A percentile compares a stretch with the other conserved stretches of the same genome.
phyloP scores from a whole-genome alignment of 441 rosid species.

The Hura crepitans region DNA sequence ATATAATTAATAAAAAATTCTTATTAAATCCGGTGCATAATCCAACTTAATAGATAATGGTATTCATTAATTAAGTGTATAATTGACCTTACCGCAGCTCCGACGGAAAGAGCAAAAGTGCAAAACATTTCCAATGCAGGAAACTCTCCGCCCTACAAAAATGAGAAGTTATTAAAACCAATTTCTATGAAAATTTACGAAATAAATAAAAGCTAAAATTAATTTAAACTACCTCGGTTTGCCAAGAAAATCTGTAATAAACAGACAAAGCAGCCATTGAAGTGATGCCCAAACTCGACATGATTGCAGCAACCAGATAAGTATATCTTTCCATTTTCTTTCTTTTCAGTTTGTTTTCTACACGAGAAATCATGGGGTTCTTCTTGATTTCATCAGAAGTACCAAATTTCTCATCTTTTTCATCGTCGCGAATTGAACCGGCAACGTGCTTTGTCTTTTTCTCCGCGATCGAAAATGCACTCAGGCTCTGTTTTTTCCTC shows the following conservation, averaged over 20 bases:
- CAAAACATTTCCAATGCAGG: conserved; percentile 48
- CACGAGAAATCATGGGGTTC: conserved; percentile 5
- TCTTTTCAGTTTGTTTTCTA: conserved; percentile 27
- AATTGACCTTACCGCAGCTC: conserved; percentile 45
- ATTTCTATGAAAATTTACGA: neutral
- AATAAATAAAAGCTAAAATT: neutral
- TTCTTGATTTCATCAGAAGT: neutral
- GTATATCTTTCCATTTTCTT: conserved; percentile 40
- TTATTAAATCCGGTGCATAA: neutral
- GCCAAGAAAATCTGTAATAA: conserved; percentile 54
- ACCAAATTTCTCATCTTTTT: neutral
- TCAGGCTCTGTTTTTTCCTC: conserved; percentile 17
- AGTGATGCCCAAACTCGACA: conserved; percentile 47
- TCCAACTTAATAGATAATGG: neutral
- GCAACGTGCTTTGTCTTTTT: conserved; percentile 12
- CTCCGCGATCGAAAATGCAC: conserved; percentile 22
- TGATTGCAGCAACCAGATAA: conserved; percentile 49
- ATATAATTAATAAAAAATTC: too few relatives aligned
- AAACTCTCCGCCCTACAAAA: conserved; percentile 40
- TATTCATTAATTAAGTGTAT: neutral
- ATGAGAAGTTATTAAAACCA: neutral
- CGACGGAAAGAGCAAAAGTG: conserved; percentile 51
- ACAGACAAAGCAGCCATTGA: conserved; percentile 45
- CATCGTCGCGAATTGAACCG: neutral
- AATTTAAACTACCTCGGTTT: conserved; percentile 38